Conservation (phyloP, 805 yeast species). For the Ogataea paradorogensis region DNA sequence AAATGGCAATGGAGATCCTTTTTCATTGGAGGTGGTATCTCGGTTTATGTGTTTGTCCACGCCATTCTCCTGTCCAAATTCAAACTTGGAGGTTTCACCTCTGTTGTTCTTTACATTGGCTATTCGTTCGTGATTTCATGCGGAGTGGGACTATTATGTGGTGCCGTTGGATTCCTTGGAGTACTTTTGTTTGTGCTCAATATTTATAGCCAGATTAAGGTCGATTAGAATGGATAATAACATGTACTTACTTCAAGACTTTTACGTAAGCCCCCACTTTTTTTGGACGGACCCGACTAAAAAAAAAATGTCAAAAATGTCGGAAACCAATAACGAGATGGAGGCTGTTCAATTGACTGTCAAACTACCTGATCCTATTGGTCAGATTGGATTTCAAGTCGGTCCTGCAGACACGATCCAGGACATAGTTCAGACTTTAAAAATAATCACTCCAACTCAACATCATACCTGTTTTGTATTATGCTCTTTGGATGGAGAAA, state of each 20-base stretch:
- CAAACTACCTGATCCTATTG: constrained; percentile 27
- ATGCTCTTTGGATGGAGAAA: constrained; percentile 31
- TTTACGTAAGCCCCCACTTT: constrained; percentile 3
- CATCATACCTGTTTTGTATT: constrained; percentile 62
- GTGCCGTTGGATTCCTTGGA: constrained; percentile 80
- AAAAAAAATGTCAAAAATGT: constrained; percentile 12
- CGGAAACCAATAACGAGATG: constrained; percentile 12
- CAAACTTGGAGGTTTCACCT: constrained; percentile 67
- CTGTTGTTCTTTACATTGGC: constrained; percentile 77
- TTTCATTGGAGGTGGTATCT: constrained; percentile 85
- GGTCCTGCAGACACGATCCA: constrained; percentile 44
- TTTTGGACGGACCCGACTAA: constrained; percentile 4
- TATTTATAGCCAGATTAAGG: constrained; percentile 82
- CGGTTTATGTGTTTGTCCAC: constrained; percentile 80
- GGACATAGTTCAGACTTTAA: constrained; percentile 57
- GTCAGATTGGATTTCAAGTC: constrained; percentile 27
- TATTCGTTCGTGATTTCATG: constrained; percentile 72
- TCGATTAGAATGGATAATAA: constrained; percentile 47
- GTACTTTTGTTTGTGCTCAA: constrained; percentile 69
- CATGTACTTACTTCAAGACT: background rate
- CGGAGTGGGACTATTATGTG: constrained; percentile 77
- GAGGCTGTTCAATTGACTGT: constrained; percentile 26
- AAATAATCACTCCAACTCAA: constrained; percentile 53
- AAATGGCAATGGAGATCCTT: constrained; percentile 97
- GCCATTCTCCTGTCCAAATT: constrained; percentile 72